Percentiles rank a stretch among this genome's conserved stretches.
Conservation (phyloP, 2,329 filamentous ascomycete species). For the Diaporthe humulicola region DNA sequence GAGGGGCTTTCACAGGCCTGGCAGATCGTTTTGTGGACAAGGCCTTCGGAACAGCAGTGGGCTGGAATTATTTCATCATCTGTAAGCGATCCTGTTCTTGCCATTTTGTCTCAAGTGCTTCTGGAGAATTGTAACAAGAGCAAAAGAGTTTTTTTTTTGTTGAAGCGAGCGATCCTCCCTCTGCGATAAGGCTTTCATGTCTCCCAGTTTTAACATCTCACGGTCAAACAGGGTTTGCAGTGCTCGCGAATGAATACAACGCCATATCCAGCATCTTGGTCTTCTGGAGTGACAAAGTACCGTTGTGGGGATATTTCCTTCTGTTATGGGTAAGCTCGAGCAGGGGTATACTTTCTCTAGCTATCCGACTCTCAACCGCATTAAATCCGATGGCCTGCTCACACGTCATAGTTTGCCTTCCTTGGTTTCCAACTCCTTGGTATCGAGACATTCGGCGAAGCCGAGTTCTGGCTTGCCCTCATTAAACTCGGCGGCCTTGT, state of each 20-base stretch:
- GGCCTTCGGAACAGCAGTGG: conserved; percentile 76
- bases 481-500: conserved; percentile 78
- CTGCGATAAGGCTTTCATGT: background rate
- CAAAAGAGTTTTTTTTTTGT: too few relatives aligned
- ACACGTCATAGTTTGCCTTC: conserved; percentile 61
- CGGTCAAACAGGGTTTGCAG: conserved; percentile 55
- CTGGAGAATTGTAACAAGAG: too few relatives aligned
- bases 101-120: background rate
- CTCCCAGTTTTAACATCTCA: background rate
- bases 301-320: conserved; percentile 76
- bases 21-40: conserved; percentile 79
- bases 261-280: conserved; percentile 75
- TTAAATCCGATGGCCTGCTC: conserved; percentile 34
- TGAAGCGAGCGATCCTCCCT: background rate
- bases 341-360: too few relatives aligned
- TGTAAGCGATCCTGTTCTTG: conserved; percentile 50
- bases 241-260: conserved; percentile 80
- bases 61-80: conserved; percentile 80
- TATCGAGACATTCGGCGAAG: conserved; percentile 81
- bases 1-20: conserved; percentile 78
- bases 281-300: conserved; percentile 74
- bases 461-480: conserved; percentile 83
- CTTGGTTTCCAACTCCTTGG: conserved; percentile 78
- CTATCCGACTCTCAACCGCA: background rate
- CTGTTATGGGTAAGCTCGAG: conserved; percentile 73